Conservation (phyloP, 345 rosid species). For the Fremontodendron californicum region DNA sequence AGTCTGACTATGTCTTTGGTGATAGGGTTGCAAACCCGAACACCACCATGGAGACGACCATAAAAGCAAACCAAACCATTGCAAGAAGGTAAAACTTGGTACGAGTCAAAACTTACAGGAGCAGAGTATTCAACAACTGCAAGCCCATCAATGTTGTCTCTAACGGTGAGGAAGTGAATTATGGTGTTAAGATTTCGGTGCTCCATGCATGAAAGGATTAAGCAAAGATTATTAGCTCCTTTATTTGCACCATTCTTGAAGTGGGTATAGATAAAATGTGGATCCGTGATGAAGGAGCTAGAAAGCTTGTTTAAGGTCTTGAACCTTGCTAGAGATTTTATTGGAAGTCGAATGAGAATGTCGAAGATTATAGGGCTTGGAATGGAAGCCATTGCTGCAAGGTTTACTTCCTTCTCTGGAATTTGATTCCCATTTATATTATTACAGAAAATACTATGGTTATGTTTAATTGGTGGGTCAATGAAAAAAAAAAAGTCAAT, state of each 20-base stretch:
- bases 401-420: not conserved
- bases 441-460: too few species aligned
- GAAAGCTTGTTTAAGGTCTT: conserved; percentile 5
- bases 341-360: not conserved
- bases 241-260: not conserved
- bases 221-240: not conserved
- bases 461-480: not conserved
- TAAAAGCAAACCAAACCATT: conserved; percentile 24
- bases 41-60: conserved; percentile 1
- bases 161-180: conserved; percentile 2
- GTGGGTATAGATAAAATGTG: conserved; percentile 11
- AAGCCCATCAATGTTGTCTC: not conserved
- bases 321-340: conserved; percentile 17
- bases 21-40: conserved; percentile 17
- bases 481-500: not conserved
- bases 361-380: conserved; percentile 9
- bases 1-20: not conserved
- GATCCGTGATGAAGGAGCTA: conserved; percentile 1
- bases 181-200: not conserved
- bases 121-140: not conserved
- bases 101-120: conserved; percentile 6
- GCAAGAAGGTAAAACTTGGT: conserved; percentile 19
- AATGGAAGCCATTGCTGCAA: conserved; percentile 2
- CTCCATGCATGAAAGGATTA: conserved; percentile 1
- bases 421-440: not conserved